Base-by-base conservation (phyloP, 306 rosid species). In the Purshia tridentata region DNA sequence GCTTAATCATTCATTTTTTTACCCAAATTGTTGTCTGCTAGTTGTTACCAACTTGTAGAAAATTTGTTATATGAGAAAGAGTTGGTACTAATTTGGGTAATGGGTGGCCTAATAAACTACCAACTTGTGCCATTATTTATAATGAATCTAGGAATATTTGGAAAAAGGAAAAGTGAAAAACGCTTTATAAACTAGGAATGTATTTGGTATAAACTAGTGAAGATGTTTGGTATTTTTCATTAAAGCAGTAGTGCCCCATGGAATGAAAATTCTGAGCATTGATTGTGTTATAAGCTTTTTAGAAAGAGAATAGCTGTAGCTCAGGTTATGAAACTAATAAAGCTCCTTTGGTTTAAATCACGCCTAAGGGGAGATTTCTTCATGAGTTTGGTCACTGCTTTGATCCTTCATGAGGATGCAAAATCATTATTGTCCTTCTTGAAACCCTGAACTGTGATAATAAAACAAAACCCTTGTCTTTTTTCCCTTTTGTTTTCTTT, bases 371-470 rank as follows among this genome's bases (percentile, higher is more conserved):
- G 71, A 58, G 48, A 46, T 59, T 68, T 47, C 53, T 79, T 65
- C 84, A 52, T 68, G 72, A 78, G 61, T 83, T 67, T 81, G 53
- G 76, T 73, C 47, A 50, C 70, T 67, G 46, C 56, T 82, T 76
- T 29, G 35, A 29, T 29, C 35, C 35, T 29, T 67, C 44, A 64
- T 66, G 70, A 67, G 20, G 42, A 2, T 20, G 61, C 79, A 79
- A 83, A 29, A 86, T 88, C 81, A 80, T 83, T 79, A 68, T 56
- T 79, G 53, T 59, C 76, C 62, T 86, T 77, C 86, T 85, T 69
- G 77, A 86, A 90, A 90, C 87, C 78, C 86, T 86, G 85, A 84
- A 87, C 65, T 69, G 84, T 84, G 70, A 52, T 39, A 39, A 55
- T 70, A 55, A 70, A 70, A 41, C 73, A 83, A 87, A 52, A 67